Evolutionary conservation across 306 rosid genomes (phyloP).

Genomic region (Trifolium fragiferum): DNA sequence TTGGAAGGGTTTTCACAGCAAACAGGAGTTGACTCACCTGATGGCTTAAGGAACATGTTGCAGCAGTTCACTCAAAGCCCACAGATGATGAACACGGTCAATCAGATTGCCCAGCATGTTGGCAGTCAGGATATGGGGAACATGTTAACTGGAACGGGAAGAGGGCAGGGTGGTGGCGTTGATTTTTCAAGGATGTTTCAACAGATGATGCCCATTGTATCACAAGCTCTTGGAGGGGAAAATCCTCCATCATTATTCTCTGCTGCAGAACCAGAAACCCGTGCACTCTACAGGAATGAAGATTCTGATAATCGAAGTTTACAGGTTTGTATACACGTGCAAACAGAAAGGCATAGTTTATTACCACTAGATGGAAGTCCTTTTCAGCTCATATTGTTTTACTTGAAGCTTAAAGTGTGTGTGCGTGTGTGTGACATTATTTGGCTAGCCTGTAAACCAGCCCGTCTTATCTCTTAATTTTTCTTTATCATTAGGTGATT

Average conservation of each 20-base stretch:
- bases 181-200: constrained; percentile 90
- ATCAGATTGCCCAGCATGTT: constrained; percentile 84
- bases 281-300: constrained; percentile 44
- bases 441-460: not conserved
- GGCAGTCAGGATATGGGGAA: constrained; percentile 73
- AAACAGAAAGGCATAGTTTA: constrained; percentile 22
- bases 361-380: constrained; percentile 17
- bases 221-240: constrained; percentile 73
- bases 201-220: constrained; percentile 97
- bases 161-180: constrained; percentile 80
- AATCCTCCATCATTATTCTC: constrained; percentile 51
- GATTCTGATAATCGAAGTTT: constrained; percentile 48
- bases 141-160: constrained; percentile 72
- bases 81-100: constrained; percentile 80
- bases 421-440: not conserved
- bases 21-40: constrained; percentile 84
- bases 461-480: not conserved
- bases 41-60: constrained; percentile 88
- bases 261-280: constrained; percentile 53
- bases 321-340: constrained; percentile 59
- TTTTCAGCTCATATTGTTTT: constrained; percentile 16
- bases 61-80: constrained; percentile 93
- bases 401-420: not conserved
- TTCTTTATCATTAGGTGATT: constrained; percentile 7
- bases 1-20: constrained; percentile 90